Evolutionary conservation across 2,329 filamentous ascomycete species (phyloP).

Genomic region (Exophiala alcalophila): DNA sequence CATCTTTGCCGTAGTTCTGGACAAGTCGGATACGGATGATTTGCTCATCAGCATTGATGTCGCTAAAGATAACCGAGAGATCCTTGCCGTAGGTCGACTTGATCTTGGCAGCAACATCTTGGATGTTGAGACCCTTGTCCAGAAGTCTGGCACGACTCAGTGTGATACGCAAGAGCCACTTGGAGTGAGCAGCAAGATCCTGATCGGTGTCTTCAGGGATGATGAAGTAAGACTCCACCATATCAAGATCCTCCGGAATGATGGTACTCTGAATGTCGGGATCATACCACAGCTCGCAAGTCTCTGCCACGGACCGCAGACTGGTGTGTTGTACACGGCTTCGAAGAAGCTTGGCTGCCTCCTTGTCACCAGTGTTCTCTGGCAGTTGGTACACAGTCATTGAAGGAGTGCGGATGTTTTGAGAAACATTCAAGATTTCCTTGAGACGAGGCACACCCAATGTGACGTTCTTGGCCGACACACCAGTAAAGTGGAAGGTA

Average conservation of each 20-base stretch:
- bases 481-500: slow-evolving; percentile 99
- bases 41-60: slow-evolving; percentile 95
- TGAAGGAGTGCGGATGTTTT: slow-evolving; percentile 96
- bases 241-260: slow-evolving; percentile 83
- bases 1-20: slow-evolving; percentile 62
- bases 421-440: slow-evolving; percentile 97
- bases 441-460: slow-evolving; percentile 98
- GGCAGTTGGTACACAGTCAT: slow-evolving; percentile 86
- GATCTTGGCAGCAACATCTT: slow-evolving; percentile 85
- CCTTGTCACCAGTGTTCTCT: slow-evolving; percentile 62
- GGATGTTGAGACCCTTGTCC: slow-evolving; percentile 87
- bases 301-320: slow-evolving; percentile 81
- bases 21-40: slow-evolving; percentile 90
- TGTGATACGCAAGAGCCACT: slow-evolving; percentile 91
- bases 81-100: slow-evolving; percentile 84
- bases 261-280: slow-evolving; percentile 81
- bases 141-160: slow-evolving; percentile 92
- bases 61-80: slow-evolving; percentile 90
- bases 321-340: slow-evolving; percentile 93
- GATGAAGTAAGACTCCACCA: slow-evolving; percentile 96
- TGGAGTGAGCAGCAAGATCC: slow-evolving; percentile 67
- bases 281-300: slow-evolving; percentile 97
- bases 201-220: slow-evolving; percentile 78
- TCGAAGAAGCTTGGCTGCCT: slow-evolving; percentile 79
- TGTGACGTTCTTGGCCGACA: slow-evolving; percentile 98